These are phyloP conservation scores for Phialocephala sp. DNA, from an alignment of 2,329 filamentous ascomycete species.

Conservation along the genomic window DNA sequence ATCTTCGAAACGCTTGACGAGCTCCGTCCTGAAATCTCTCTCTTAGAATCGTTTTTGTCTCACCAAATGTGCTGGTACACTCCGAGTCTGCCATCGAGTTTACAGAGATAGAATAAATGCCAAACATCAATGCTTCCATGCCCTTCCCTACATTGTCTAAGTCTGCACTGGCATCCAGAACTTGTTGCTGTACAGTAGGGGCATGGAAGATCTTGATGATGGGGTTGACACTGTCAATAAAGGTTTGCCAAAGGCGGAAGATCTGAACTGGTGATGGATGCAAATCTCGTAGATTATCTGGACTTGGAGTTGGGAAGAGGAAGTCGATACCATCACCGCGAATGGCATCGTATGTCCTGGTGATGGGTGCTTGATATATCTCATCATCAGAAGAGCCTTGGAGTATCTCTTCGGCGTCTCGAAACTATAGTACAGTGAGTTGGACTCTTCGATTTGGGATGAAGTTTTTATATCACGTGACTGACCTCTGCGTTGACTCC, in stretches of 20 bases:
- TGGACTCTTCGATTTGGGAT: background rate
- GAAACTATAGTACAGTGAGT: conserved; percentile 32
- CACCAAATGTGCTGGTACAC: conserved; percentile 56
- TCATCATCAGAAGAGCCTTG: conserved; percentile 42
- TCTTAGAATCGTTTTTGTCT: conserved; percentile 57
- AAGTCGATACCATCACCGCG: conserved; percentile 33
- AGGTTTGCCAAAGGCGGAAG: conserved; percentile 71
- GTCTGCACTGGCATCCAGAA: conserved; percentile 66
- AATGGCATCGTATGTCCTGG: conserved; percentile 40
- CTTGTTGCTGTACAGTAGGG: conserved; percentile 66
- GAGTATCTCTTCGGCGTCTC: conserved; percentile 42
- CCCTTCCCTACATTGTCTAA: conserved; percentile 50
- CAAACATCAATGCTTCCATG: conserved; percentile 72
- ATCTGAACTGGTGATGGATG: conserved; percentile 66
- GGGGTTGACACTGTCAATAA: conserved; percentile 72
- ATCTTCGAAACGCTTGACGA: conserved; percentile 70
- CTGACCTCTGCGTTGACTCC: conserved; percentile 28
- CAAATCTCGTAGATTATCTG: conserved; percentile 50
- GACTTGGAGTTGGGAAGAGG: conserved; percentile 55
- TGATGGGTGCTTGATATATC: conserved; percentile 29
- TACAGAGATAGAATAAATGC: conserved; percentile 64
- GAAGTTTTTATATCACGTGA: background rate
- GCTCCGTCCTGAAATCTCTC: conserved; percentile 61
- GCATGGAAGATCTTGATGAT: conserved; percentile 72
- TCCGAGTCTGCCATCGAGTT: conserved; percentile 62